Conservation (phyloP, 1,284 basidiomycete genomes). For the Blastosporella zonata region DNA sequence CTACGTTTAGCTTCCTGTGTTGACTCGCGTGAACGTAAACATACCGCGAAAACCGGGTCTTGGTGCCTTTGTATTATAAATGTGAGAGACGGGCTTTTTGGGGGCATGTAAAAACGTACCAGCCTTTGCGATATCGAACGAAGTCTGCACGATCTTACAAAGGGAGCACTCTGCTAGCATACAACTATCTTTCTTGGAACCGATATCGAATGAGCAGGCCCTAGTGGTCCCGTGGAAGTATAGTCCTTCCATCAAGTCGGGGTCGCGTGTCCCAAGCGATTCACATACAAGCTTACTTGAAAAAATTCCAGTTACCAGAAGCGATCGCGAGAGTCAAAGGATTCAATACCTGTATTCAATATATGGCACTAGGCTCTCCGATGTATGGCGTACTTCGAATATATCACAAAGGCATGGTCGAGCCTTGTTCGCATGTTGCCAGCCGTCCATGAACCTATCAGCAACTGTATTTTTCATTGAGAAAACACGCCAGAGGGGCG, state of each 20-base stretch:
- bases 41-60: slow-evolving; percentile 62
- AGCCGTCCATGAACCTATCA: slow-evolving; percentile 44
- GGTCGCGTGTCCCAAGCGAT: background rate
- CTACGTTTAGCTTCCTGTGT: background rate
- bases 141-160: slow-evolving; percentile 53
- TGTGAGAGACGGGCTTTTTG: background rate
- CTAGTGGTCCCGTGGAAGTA: slow-evolving; percentile 44
- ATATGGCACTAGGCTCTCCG: slow-evolving; percentile 42
- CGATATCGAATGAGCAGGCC: slow-evolving; percentile 53
- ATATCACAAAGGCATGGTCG: slow-evolving; percentile 46
- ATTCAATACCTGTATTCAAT: slow-evolving; percentile 45
- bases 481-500: background rate
- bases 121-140: slow-evolving; percentile 56
- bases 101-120: slow-evolving; percentile 31
- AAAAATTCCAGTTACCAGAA: background rate
- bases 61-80: slow-evolving; percentile 31
- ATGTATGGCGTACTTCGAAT: slow-evolving; percentile 49
- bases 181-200: slow-evolving; percentile 43
- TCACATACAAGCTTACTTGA: background rate
- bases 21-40: background rate
- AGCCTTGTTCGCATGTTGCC: slow-evolving; percentile 54
- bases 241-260: slow-evolving; percentile 1
- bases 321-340: background rate
- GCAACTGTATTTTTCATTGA: background rate
- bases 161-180: slow-evolving; percentile 46